Base-by-base conservation (phyloP, 2,329 filamentous ascomycete species). In the Calonectria honghensis region DNA sequence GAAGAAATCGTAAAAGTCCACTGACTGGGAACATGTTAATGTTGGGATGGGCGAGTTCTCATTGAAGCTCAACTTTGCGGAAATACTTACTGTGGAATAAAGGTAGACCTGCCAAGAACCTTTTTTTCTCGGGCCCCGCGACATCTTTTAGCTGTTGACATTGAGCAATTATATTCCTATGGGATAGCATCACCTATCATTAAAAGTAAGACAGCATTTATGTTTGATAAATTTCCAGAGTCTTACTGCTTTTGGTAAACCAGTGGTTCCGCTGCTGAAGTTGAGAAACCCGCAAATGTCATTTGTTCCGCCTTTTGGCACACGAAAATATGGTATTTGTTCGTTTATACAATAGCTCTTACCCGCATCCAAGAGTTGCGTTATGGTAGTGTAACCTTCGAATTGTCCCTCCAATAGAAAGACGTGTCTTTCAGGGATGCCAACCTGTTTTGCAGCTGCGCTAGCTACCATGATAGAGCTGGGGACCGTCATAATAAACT, bases 71-170 rank as follows among this genome's bases (percentile, higher is more conserved):
- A 7, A 7, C 3, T n/a, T n/a, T n/a, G 41, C n/a, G 6, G 29
- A n/a, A 14, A 35, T 29, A 20, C 70, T 73, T 79, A 67, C 77
- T 82, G 45, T 83, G 82, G 67, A 78, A 81, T 0, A 82, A 70
- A 16, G 82, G 83, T 4, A 83, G 65, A 1, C 77, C 59, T 7
- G 78, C 78, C 4, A 82, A 70, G 11, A 79, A 63, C 4, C 65
- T 72, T 0, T 70, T 74, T 20, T 74, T 73, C 9, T 67, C 48
- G 9, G 61, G 50, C 18, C 52, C 57, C 0, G 76, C 69, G 6
- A 76, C 50, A n/a, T 69, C 65, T 2, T 39, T 24, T 3, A 79
- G 20, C 41, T 80, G 79, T 0, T 75, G 59, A 45, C 73, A 76
- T 59, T 80, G 79, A 1, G 74, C 71, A 3, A 80, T 79, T 1